Evolutionary conservation across 306 rosid genomes (phyloP).

Genomic region (Chamaecrista fasciculata): DNA sequence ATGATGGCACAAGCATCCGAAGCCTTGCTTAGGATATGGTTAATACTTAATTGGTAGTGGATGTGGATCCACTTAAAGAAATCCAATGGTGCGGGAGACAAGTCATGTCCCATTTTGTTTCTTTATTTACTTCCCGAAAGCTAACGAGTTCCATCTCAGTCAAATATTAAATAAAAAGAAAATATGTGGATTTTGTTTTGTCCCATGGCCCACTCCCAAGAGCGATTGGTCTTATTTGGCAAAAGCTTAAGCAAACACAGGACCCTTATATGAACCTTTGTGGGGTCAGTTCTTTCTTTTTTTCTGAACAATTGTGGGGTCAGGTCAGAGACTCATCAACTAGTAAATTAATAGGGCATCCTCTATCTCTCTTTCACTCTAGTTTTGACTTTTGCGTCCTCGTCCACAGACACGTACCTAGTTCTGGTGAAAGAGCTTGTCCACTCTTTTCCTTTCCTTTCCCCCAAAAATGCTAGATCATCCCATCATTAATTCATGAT

Average conservation of each 20-base stretch:
- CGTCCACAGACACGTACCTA: slow-evolving; percentile 19
- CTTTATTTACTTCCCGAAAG: background rate
- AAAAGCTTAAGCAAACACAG: slow-evolving; percentile 22
- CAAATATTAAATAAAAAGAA: too few relatives aligned
- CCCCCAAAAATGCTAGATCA: background rate
- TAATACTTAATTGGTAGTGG: background rate
- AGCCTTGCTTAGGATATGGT: background rate
- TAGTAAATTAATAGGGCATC: too few relatives aligned
- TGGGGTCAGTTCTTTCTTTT: too few relatives aligned
- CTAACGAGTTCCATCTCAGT: too few relatives aligned
- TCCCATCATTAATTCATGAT: too few relatives aligned
- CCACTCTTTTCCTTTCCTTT: background rate
- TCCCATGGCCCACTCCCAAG: too few relatives aligned
- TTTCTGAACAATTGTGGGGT: too few relatives aligned
- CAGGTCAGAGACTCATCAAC: too few relatives aligned
- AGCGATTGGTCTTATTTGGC: background rate
- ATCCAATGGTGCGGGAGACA: background rate
- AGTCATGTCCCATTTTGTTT: background rate
- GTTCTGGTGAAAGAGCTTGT: slow-evolving; percentile 33
- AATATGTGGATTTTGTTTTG: too few relatives aligned
- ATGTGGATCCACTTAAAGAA: background rate
- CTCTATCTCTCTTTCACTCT: too few relatives aligned
- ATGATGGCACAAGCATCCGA: background rate
- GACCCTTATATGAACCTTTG: slow-evolving; percentile 7
- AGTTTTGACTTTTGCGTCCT: too few relatives aligned